Percentiles rank a stretch among this genome's conserved stretches.
phyloP scores from a whole-genome alignment of 495 filamentous ascomycete genomes.

The Tuber melanosporum region DNA sequence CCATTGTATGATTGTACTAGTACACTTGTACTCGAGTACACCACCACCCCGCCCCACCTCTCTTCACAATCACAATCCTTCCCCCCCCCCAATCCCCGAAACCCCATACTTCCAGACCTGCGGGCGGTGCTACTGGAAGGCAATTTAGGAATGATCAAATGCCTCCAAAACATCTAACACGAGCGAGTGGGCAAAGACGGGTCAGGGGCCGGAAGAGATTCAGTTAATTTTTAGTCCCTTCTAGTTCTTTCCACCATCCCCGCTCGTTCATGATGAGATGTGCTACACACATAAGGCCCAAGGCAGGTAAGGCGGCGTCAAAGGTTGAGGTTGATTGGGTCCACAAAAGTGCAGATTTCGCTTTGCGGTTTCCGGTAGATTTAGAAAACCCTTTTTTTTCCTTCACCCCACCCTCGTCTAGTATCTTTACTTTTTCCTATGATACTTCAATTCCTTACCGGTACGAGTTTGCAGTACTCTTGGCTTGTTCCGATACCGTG shows the following conservation, averaged over 20 bases:
- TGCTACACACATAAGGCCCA: constrained; percentile 31
- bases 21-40: too few relatives aligned
- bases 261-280: constrained; percentile 14
- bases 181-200: constrained; percentile 16
- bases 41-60: not conserved
- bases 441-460: not conserved
- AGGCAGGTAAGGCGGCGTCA: constrained; percentile 12
- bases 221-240: not conserved
- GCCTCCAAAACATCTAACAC: constrained; percentile 13
- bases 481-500: not conserved
- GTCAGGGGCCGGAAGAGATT: constrained; percentile 1
- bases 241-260: not conserved
- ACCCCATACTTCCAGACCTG: not conserved
- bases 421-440: not conserved
- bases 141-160: not conserved
- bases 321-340: constrained; percentile 9
- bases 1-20: not conserved
- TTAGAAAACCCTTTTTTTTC: not conserved
- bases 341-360: constrained; percentile 1
- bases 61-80: not conserved
- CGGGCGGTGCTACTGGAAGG: not conserved
- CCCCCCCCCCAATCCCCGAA: not conserved
- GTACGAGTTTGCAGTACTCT: not conserved
- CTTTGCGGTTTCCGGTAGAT: constrained; percentile 18
- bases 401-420: not conserved